phyloP scores from a whole-genome alignment of 805 yeast species.

The Lipomyces yamadae region DNA sequence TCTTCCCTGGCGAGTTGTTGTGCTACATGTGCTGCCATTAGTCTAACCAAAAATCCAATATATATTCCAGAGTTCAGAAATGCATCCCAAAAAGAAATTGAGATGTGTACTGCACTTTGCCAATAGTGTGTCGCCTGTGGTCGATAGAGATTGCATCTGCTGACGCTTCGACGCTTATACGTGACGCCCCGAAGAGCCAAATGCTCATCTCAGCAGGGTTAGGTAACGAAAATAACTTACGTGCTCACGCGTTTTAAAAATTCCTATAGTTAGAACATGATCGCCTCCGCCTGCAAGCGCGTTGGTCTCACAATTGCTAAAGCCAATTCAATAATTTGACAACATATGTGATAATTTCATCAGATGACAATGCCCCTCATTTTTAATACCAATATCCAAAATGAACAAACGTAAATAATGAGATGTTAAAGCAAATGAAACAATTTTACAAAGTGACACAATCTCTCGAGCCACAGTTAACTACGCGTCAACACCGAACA shows the following conservation, averaged over 20 bases:
- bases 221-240: neutral
- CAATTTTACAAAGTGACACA: conserved; percentile 1
- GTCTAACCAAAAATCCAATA: neutral
- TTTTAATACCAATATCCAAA: conserved; percentile 2
- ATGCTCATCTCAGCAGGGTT: conserved; percentile 1
- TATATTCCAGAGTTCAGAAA: neutral
- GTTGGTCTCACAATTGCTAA: neutral
- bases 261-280: too few species aligned
- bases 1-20: conserved; percentile 25
- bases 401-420: neutral
- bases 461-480: neutral
- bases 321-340: neutral
- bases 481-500: neutral
- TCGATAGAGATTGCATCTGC: too few species aligned
- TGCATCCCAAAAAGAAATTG: neutral
- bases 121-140: too few species aligned
- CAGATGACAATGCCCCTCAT: neutral
- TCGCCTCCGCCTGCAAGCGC: too few species aligned
- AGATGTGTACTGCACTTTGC: neutral
- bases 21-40: neutral
- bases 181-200: neutral
- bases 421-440: neutral
- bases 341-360: neutral
- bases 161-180: too few species aligned
- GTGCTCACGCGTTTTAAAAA: too few species aligned